Percentiles rank a stretch among this genome's conserved stretches.
phyloP scores from a whole-genome alignment of 2,329 filamentous ascomycete species.

The Cladophialophora yegresii region DNA sequence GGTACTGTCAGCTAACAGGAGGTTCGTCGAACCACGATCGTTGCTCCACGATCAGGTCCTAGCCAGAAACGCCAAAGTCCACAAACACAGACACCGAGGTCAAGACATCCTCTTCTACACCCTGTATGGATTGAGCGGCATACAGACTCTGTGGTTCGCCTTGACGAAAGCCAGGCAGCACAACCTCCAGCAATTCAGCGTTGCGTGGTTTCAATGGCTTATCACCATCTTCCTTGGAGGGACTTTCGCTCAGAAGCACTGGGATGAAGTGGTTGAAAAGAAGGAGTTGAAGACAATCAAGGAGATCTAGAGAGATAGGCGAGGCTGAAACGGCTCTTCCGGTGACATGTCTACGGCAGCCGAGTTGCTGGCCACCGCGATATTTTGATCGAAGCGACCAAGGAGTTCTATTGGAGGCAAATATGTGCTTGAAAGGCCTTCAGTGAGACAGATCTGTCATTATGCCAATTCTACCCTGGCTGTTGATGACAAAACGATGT shows the following conservation, averaged over 20 bases:
- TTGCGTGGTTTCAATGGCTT: slow-evolving; percentile 29
- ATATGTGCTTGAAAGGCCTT: not conserved
- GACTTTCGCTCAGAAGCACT: slow-evolving; percentile 17
- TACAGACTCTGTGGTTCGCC: slow-evolving; percentile 25
- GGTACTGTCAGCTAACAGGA: slow-evolving; percentile 26
- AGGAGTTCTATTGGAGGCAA: not conserved
- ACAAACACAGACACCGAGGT: slow-evolving; percentile 22
- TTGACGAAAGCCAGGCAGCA: slow-evolving; percentile 26
- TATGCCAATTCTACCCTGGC: not conserved
- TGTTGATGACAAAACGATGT: not conserved
- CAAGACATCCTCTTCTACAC: slow-evolving; percentile 31
- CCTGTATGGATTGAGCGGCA: slow-evolving; percentile 22
- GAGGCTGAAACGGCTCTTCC: not conserved
- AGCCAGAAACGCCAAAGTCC: slow-evolving; percentile 19
- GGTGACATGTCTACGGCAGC: not conserved
- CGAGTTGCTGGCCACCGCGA: not conserved
- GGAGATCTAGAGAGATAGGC: slow-evolving; percentile 17
- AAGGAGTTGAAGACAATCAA: slow-evolving; percentile 29
- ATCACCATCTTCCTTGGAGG: slow-evolving; percentile 28
- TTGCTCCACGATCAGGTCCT: slow-evolving; percentile 29
- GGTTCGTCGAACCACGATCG: slow-evolving; percentile 30
- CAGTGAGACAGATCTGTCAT: not conserved
- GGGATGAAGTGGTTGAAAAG: slow-evolving; percentile 29
- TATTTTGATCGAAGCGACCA: not conserved
- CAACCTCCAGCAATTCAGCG: slow-evolving; percentile 26